Base-by-base conservation (phyloP, 2,329 filamentous ascomycete species). In the Diaporthe sp. region DNA sequence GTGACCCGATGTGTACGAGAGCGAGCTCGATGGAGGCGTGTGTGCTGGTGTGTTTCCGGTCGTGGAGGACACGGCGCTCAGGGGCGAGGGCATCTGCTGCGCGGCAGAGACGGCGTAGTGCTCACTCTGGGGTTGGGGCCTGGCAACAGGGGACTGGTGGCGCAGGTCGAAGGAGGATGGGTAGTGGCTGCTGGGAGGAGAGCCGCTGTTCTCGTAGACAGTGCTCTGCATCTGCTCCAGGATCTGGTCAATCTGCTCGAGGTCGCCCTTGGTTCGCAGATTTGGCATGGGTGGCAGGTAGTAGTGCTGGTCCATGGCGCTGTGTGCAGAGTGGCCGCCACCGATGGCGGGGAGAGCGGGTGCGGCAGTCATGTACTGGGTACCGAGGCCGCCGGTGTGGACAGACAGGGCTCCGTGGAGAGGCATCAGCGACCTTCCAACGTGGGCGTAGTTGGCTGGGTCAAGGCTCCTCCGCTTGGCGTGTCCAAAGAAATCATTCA, bases 181-280 rank as follows among this genome's bases (percentile, higher is more conserved):
- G 80, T 94, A 94, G 75, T 97, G 91, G 75, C 94, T 94, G 58
- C 94, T 93, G 3, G 95, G 94, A 44, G 95, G 93, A 70, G 95
- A 93, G 80, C 92, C 94, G 73, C 95, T 93, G 83, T 93, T 98
- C 86, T 98, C 97, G 83, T 98, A 98, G 67, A 98, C 95, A 61
- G 96, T 98, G 78, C 94, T 93, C 85, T 98, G 96, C 89, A 98
- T 96, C 85, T 98, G 95, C 85, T 98, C 95, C 73, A 99, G 91
- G 84, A 98, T 94, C 82, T 95, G 94, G 84, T 98, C 97, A 81
- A 98, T 96, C 83, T 98, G 95, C 83, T 98, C 88, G 58, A 99
- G 89, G 83, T 99, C 97, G 83, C 92, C 95, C 90, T 98, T 98
- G 67, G 96, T 98, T 82, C 96, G 93, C 74, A 97, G 90, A 81